Percentiles rank a stretch among this genome's conserved stretches.
These are phyloP conservation scores for Ceratopteris richardii DNA, from an alignment of 75 land plant species.

Conservation along the genomic window DNA sequence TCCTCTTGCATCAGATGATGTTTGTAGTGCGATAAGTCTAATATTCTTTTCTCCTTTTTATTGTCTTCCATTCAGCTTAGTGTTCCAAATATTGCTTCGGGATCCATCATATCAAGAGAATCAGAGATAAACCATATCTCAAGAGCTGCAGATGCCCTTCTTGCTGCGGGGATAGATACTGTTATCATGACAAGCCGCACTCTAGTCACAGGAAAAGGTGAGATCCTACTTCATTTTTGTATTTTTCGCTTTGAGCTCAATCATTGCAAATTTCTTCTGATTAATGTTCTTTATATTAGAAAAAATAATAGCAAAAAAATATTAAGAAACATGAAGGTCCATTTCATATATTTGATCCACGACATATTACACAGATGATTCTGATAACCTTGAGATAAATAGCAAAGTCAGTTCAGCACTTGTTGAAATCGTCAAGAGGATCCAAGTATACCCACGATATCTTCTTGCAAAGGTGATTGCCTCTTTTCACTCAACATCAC, in stretches of 20 bases:
- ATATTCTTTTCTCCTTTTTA: no score
- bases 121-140: slow-evolving; percentile 55
- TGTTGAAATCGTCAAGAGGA: slow-evolving; percentile 75
- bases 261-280: no score
- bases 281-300: slow-evolving; percentile 5
- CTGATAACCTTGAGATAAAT: slow-evolving; percentile 87
- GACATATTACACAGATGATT: slow-evolving; percentile 30
- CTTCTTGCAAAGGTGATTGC: slow-evolving; percentile 84
- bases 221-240: slow-evolving; percentile 8
- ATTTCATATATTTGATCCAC: slow-evolving; percentile 2
- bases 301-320: no score
- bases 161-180: slow-evolving; percentile 65
- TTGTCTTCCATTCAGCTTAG: slow-evolving; percentile 35
- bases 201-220: slow-evolving; percentile 83
- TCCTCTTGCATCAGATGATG: background rate
- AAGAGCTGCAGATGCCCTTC: slow-evolving; percentile 52
- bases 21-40: no score
- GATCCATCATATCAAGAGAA: slow-evolving; percentile 52
- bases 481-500: no score
- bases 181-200: slow-evolving; percentile 88
- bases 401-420: slow-evolving; percentile 90
- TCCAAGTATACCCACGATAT: slow-evolving; percentile 77
- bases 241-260: no score
- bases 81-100: slow-evolving; percentile 66
- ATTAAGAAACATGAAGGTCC: no score